phyloP scores from a whole-genome alignment of 2,329 filamentous ascomycete species.

The Verticillium nubilum region DNA sequence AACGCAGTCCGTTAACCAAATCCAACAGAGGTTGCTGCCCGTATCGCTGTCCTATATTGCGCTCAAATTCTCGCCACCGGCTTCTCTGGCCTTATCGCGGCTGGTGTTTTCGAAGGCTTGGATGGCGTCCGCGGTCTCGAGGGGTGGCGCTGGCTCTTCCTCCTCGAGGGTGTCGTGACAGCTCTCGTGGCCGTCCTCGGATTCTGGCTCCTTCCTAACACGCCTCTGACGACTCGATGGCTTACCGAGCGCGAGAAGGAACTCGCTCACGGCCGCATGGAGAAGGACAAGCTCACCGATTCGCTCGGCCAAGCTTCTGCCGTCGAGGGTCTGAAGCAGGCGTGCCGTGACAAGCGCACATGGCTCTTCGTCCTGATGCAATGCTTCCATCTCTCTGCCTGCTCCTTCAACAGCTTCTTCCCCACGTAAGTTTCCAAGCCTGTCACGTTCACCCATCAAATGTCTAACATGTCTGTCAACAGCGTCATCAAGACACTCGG shows the following conservation, averaged over 20 bases:
- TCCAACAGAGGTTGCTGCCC: slow-evolving; percentile 48
- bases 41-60: slow-evolving; percentile 53
- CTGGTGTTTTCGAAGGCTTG: slow-evolving; percentile 56
- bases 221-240: slow-evolving; percentile 34
- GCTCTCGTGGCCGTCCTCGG: slow-evolving; percentile 54
- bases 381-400: slow-evolving; percentile 48
- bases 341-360: slow-evolving; percentile 41
- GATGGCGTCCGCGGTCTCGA: slow-evolving; percentile 47
- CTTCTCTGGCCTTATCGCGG: slow-evolving; percentile 61
- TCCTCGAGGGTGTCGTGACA: slow-evolving; percentile 55
- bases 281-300: slow-evolving; percentile 45
- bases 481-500: slow-evolving; percentile 42
- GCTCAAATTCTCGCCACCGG: slow-evolving; percentile 62
- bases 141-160: slow-evolving; percentile 60
- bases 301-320: slow-evolving; percentile 29
- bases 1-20: not conserved
- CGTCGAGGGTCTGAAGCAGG: slow-evolving; percentile 42
- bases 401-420: slow-evolving; percentile 40
- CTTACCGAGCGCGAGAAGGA: slow-evolving; percentile 40
- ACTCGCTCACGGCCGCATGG: slow-evolving; percentile 40
- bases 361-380: slow-evolving; percentile 51
- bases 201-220: slow-evolving; percentile 48
- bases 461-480: not conserved
- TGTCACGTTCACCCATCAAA: not conserved
- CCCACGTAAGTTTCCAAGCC: slow-evolving; percentile 30